Evolutionary conservation across 2,329 filamentous ascomycete genomes (phyloP).

Genomic region (Cladosporium sp.): DNA sequence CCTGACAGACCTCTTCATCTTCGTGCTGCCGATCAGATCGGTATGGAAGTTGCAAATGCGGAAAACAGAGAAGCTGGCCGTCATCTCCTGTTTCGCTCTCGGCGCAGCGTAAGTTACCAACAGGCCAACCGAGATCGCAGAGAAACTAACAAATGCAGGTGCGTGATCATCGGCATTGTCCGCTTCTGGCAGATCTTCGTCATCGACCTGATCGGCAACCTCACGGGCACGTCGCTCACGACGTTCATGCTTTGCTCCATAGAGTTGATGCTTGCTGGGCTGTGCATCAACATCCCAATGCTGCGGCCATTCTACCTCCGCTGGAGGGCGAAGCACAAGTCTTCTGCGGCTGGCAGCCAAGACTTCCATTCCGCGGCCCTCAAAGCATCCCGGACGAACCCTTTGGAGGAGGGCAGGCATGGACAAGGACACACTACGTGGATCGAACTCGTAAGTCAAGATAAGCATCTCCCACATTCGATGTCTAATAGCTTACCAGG

Average conservation of each 20-base stretch:
- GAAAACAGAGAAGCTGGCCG: constrained; percentile 5
- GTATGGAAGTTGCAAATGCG: constrained; percentile 10
- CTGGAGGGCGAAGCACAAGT: constrained; percentile 4
- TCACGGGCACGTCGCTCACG: constrained; percentile 6
- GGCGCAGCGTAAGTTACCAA: constrained; percentile 4
- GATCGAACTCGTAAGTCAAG: constrained; percentile 7
- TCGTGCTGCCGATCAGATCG: not conserved
- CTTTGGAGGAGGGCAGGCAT: not conserved
- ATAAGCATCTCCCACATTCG: not conserved
- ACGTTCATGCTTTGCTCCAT: constrained; percentile 8
- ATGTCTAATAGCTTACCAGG: not conserved
- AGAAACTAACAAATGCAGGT: not conserved
- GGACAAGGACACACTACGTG: constrained; percentile 1
- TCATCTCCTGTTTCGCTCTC: constrained; percentile 4
- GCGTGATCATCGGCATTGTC: constrained; percentile 8
- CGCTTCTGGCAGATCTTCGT: constrained; percentile 9
- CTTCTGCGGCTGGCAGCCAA: not conserved
- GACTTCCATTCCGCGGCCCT: not conserved
- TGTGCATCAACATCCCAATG: constrained; percentile 7
- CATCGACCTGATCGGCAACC: constrained; percentile 1
- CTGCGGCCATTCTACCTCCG: constrained; percentile 7
- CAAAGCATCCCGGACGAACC: not conserved
- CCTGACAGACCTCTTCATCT: constrained; percentile 1
- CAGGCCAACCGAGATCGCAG: too few relatives aligned
- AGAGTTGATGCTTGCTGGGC: constrained; percentile 6